Conservation (phyloP, 2,329 filamentous ascomycete species). For the Hypoxylon sp. region DNA sequence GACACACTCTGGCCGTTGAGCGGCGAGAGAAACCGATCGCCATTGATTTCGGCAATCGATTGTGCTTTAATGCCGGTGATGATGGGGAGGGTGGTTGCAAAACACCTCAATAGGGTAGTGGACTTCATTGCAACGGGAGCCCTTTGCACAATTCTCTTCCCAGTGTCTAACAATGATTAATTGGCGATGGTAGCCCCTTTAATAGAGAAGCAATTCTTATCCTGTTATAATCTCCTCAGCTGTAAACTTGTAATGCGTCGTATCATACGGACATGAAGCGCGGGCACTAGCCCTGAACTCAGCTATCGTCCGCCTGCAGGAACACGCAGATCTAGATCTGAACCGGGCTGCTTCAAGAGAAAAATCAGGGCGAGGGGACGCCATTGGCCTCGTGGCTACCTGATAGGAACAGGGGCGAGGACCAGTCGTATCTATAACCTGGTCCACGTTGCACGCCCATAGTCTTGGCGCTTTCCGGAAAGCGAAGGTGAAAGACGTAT, state of each 20-base stretch:
- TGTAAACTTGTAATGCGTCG: background rate
- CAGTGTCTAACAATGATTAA: background rate
- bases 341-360: conserved; percentile 11
- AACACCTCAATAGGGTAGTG: conserved; percentile 16
- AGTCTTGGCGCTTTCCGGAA: conserved; percentile 30
- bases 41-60: conserved; percentile 71
- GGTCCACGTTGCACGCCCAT: conserved; percentile 22
- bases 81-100: conserved; percentile 39
- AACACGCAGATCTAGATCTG: conserved; percentile 22
- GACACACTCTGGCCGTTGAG: conserved; percentile 64
- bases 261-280: conserved; percentile 20
- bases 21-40: conserved; percentile 69
- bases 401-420: conserved; percentile 8
- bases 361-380: conserved; percentile 8
- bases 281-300: conserved; percentile 6
- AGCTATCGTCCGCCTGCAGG: conserved; percentile 21
- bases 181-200: too few relatives aligned
- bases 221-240: conserved; percentile 13
- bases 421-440: conserved; percentile 24
- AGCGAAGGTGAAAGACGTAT: conserved; percentile 26
- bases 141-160: too few relatives aligned
- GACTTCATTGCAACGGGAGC: conserved; percentile 28
- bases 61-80: conserved; percentile 40
- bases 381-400: conserved; percentile 14
- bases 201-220: background rate